phyloP scores from a whole-genome alignment of 2,329 filamentous ascomycete genomes.

The Calonectria pseudoturangicola region DNA sequence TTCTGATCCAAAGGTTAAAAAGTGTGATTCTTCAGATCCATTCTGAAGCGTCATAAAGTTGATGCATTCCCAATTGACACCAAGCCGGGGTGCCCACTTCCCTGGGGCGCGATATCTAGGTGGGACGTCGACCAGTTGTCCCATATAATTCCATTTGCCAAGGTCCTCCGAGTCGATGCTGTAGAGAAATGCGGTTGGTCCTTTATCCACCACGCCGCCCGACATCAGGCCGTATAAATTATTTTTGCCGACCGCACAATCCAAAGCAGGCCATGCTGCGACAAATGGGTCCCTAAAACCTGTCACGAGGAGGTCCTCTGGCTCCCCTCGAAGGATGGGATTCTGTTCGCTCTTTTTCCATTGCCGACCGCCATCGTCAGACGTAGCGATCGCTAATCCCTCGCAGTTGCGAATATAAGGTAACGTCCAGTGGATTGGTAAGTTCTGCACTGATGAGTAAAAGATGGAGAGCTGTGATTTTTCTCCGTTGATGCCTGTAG shows the following conservation, averaged over 20 bases:
- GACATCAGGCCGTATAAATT: slow-evolving; percentile 68
- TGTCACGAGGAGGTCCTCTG: slow-evolving; percentile 53
- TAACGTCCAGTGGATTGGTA: slow-evolving; percentile 61
- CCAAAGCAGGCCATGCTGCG: slow-evolving; percentile 54
- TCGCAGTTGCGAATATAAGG: slow-evolving; percentile 65
- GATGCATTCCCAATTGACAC: slow-evolving; percentile 71
- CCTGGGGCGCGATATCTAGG: slow-evolving; percentile 61
- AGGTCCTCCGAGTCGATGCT: slow-evolving; percentile 62
- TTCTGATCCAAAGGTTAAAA: slow-evolving; percentile 68
- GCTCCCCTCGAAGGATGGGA: slow-evolving; percentile 57
- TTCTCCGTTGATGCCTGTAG: slow-evolving; percentile 67
- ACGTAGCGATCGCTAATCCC: slow-evolving; percentile 63
- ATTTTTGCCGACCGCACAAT: slow-evolving; percentile 47
- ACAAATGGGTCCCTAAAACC: slow-evolving; percentile 61
- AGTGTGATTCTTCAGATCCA: slow-evolving; percentile 56
- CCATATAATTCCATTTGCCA: slow-evolving; percentile 66
- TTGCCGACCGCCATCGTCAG: slow-evolving; percentile 59
- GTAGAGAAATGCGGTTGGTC: slow-evolving; percentile 69
- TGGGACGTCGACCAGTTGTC: slow-evolving; percentile 63
- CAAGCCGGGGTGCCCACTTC: slow-evolving; percentile 69
- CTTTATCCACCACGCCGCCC: slow-evolving; percentile 64
- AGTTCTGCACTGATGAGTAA: slow-evolving; percentile 58
- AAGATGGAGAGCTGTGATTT: slow-evolving; percentile 56
- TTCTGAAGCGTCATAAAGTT: slow-evolving; percentile 66
- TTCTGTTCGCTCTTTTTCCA: slow-evolving; percentile 58